These are phyloP conservation scores for Zymoseptoria pseudotritici DNA, from an alignment of 2,329 filamentous ascomycete species.

Conservation along the genomic window DNA sequence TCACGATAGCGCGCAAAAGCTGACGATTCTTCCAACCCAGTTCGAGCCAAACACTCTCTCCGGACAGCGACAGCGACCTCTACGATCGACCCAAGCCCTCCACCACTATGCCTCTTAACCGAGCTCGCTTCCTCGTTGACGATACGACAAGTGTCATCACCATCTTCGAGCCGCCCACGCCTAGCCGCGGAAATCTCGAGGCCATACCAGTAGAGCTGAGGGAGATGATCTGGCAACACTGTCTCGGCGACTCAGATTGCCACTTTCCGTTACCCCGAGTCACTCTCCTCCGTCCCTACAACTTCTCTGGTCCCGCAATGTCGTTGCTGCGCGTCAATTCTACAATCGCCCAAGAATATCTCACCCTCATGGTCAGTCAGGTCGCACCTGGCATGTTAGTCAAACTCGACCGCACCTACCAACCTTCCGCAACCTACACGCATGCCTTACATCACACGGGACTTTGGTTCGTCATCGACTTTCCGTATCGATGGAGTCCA, in stretches of 20 bases:
- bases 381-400: background rate
- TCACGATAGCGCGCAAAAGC: too few relatives aligned
- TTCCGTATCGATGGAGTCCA: background rate
- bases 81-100: too few relatives aligned
- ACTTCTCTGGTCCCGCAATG: background rate
- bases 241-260: background rate
- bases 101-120: too few relatives aligned
- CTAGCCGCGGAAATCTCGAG: too few relatives aligned
- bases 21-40: too few relatives aligned
- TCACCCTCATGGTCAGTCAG: background rate
- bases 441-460: background rate
- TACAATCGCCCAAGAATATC: background rate
- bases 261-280: background rate
- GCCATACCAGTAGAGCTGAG: background rate
- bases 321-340: background rate
- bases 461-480: background rate
- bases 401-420: background rate
- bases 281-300: background rate
- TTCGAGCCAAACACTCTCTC: too few relatives aligned
- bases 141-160: too few relatives aligned
- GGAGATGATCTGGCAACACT: background rate
- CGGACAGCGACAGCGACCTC: too few relatives aligned
- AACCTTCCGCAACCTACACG: background rate
- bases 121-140: too few relatives aligned
- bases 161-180: too few relatives aligned